phyloP scores from a whole-genome alignment of 2,329 filamentous ascomycete species.

The Rutstroemia sp. region DNA sequence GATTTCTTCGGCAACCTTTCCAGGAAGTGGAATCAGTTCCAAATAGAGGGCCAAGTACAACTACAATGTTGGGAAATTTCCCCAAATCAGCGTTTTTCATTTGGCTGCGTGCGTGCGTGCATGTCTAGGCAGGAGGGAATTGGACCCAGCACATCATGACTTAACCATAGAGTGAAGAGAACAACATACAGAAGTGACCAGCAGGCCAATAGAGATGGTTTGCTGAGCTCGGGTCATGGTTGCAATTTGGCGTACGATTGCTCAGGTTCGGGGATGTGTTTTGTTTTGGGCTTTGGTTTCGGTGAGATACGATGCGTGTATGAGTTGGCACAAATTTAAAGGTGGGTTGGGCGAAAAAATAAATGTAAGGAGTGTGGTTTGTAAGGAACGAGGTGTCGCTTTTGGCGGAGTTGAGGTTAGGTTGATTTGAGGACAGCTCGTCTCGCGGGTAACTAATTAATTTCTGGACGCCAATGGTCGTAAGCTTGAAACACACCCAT shows the following conservation, averaged over 20 bases:
- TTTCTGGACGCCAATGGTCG: neutral
- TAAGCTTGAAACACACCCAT: no score
- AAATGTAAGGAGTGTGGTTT: slow-evolving; percentile 26
- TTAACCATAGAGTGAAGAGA: neutral
- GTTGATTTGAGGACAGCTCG: slow-evolving; percentile 15
- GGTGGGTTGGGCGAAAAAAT: slow-evolving; percentile 6
- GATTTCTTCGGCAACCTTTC: slow-evolving; percentile 72
- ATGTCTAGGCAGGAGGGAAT: neutral
- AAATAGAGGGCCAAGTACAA: slow-evolving; percentile 84
- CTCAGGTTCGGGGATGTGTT: slow-evolving; percentile 5
- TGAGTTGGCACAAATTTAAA: slow-evolving; percentile 9
- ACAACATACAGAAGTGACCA: slow-evolving; percentile 71
- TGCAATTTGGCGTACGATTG: slow-evolving; percentile 18
- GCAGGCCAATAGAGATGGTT: slow-evolving; percentile 78
- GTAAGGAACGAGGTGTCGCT: slow-evolving; percentile 16
- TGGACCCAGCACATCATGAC: slow-evolving; percentile 5
- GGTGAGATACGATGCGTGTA: slow-evolving; percentile 5
- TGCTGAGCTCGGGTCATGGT: slow-evolving; percentile 92
- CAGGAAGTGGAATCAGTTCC: slow-evolving; percentile 72
- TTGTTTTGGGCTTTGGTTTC: neutral
- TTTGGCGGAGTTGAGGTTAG: neutral
- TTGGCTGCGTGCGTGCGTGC: neutral
- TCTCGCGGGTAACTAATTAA: neutral
- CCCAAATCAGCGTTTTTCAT: slow-evolving; percentile 2
- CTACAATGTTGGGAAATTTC: slow-evolving; percentile 39